phyloP scores from a whole-genome alignment of 805 yeast species.

The Starmerella khaoyaiensis region DNA sequence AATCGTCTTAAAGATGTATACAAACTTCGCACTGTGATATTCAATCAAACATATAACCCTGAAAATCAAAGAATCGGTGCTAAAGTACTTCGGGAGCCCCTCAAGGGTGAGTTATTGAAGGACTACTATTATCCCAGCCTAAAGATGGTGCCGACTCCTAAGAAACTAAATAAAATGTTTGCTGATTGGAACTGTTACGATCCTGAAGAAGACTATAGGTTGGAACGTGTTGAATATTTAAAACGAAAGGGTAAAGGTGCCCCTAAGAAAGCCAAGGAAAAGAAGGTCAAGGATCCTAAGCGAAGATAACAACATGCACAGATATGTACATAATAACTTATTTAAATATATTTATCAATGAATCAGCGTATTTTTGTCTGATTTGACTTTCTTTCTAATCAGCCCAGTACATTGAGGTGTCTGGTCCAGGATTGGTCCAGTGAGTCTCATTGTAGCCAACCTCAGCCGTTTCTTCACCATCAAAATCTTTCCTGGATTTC shows the following conservation, averaged over 20 bases:
- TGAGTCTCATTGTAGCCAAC: constrained; percentile 8
- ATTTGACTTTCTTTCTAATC: no score
- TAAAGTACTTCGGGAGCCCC: constrained; percentile 25
- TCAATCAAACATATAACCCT: constrained; percentile 27
- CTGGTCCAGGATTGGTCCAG: background rate
- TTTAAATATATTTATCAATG: background rate
- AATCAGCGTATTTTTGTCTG: background rate
- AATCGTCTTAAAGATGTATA: constrained; percentile 22
- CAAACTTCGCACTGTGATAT: constrained; percentile 26
- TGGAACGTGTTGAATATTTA: constrained; percentile 20
- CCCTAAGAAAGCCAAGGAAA: constrained; percentile 24
- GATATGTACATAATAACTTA: background rate
- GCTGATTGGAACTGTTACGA: constrained; percentile 20
- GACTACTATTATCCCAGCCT: constrained; percentile 26
- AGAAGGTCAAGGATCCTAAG: constrained; percentile 22
- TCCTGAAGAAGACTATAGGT: constrained; percentile 21
- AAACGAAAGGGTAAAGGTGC: constrained; percentile 26
- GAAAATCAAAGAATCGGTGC: constrained; percentile 25
- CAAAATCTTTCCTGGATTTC: background rate
- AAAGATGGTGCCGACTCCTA: constrained; percentile 20
- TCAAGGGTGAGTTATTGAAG: constrained; percentile 26
- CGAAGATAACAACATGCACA: constrained; percentile 9
- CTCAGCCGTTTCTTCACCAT: constrained; percentile 4
- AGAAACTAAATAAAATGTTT: constrained; percentile 17
- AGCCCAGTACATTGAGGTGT: constrained; percentile 11